These are phyloP conservation scores for Coniochaeta sp. DNA, from an alignment of 2,329 filamentous ascomycete genomes.

Conservation along the genomic window DNA sequence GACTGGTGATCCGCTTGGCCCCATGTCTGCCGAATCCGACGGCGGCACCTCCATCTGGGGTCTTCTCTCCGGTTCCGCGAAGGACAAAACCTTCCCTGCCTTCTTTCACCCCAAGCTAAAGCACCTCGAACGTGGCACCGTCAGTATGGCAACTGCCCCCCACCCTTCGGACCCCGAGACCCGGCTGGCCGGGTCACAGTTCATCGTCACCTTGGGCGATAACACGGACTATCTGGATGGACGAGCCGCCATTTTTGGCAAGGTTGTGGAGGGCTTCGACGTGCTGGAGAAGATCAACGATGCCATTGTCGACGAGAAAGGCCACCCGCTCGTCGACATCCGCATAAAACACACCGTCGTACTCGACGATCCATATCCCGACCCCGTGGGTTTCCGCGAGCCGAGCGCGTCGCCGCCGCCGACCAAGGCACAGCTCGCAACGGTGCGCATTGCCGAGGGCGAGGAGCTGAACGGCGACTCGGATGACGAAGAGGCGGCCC, in stretches of 20 bases:
- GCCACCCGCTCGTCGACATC: conserved; percentile 87
- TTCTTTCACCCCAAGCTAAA: conserved; percentile 82
- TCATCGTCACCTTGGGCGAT: conserved; percentile 85
- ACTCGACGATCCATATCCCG: conserved; percentile 85
- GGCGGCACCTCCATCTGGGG: conserved; percentile 94
- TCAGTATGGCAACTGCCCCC: conserved; percentile 94
- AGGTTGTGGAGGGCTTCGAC: conserved; percentile 94
- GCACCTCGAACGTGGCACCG: conserved; percentile 81
- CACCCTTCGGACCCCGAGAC: conserved; percentile 70
- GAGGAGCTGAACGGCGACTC: conserved; percentile 73
- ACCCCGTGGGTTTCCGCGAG: conserved; percentile 68
- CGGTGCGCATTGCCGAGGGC: conserved; percentile 76
- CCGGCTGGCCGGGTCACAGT: conserved; percentile 81
- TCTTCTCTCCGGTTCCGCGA: conserved; percentile 56
- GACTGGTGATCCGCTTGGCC: conserved; percentile 88
- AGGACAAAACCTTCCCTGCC: conserved; percentile 73
- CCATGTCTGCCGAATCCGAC: conserved; percentile 76
- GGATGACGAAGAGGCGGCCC: conserved; percentile 61
- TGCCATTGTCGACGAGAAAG: conserved; percentile 78
- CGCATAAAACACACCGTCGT: conserved; percentile 88
- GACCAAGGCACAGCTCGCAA: conserved; percentile 78
- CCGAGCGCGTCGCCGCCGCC: conserved; percentile 76
- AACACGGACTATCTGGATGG: conserved; percentile 86
- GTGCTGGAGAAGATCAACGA: conserved; percentile 88
- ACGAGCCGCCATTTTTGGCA: conserved; percentile 91